phyloP scores from a whole-genome alignment of 129 eudicot species.

The Glebionis coronaria region DNA sequence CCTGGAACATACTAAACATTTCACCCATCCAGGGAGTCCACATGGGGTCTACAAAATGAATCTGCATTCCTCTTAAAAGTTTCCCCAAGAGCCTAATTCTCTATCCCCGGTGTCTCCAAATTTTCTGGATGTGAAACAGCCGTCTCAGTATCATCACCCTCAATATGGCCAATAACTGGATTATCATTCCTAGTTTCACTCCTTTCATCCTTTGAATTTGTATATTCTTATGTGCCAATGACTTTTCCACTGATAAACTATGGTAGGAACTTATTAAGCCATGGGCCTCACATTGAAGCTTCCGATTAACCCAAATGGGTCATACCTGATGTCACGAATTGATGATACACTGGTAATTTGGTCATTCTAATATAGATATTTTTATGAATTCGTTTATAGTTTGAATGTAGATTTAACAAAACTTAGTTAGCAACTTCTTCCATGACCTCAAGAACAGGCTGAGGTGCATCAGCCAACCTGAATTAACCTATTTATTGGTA shows the following conservation, averaged over 20 bases:
- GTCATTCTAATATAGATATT: too few relatives aligned
- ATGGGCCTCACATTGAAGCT: too few relatives aligned
- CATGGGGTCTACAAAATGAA: constrained; percentile 22
- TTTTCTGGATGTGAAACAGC: constrained; percentile 30
- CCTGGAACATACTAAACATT: not conserved
- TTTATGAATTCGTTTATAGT: too few relatives aligned
- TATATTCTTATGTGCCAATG: constrained; percentile 26
- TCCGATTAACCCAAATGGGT: too few relatives aligned
- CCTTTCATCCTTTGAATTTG: constrained; percentile 29
- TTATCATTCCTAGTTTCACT: constrained; percentile 28
- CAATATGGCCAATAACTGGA: constrained; percentile 10
- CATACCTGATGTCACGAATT: too few relatives aligned
- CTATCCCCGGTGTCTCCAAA: constrained; percentile 22
- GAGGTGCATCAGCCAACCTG: too few relatives aligned
- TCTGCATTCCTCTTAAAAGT: constrained; percentile 27
- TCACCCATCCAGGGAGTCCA: constrained; percentile 34
- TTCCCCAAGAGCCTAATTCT: constrained; percentile 24
- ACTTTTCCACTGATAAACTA: constrained; percentile 16
- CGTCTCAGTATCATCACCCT: constrained; percentile 31
- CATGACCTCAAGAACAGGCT: too few relatives aligned
- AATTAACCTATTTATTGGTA: too few relatives aligned
- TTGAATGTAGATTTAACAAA: too few relatives aligned
- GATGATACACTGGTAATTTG: too few relatives aligned
- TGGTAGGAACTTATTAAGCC: constrained; percentile 19
- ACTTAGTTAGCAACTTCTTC: too few relatives aligned